These are phyloP conservation scores for Sarocladium kiliense DNA, from an alignment of 2,329 filamentous ascomycete species.

Conservation along the genomic window DNA sequence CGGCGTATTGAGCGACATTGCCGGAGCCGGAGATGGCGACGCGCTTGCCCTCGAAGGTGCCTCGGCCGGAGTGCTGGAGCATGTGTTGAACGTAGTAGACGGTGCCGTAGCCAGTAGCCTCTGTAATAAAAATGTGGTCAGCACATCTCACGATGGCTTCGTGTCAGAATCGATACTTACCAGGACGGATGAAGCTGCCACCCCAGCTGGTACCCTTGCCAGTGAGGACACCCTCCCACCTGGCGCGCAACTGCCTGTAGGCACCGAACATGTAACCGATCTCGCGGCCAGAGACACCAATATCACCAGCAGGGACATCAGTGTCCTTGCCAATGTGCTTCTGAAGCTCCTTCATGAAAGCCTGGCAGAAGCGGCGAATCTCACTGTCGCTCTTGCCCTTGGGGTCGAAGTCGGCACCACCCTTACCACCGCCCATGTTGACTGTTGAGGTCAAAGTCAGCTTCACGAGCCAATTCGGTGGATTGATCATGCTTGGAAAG, in stretches of 20 bases:
- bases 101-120: constrained; percentile 94
- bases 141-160: not conserved
- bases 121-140: constrained; percentile 27
- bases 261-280: constrained; percentile 93
- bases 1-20: constrained; percentile 97
- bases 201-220: constrained; percentile 94
- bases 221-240: constrained; percentile 93
- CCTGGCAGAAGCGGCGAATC: constrained; percentile 93
- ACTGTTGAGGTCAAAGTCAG: constrained; percentile 20
- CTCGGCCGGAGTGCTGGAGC: constrained; percentile 85
- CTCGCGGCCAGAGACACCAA: constrained; percentile 87
- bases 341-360: constrained; percentile 94
- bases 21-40: constrained; percentile 95
- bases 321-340: constrained; percentile 96
- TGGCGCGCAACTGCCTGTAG: constrained; percentile 83
- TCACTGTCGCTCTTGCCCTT: constrained; percentile 98
- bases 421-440: constrained; percentile 92
- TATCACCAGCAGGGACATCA: constrained; percentile 94
- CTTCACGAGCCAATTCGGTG: constrained; percentile 10
- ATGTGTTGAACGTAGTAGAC: constrained; percentile 97
- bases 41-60: constrained; percentile 83
- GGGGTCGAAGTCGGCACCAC: constrained; percentile 96
- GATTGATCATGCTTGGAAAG: not conserved
- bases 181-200: constrained; percentile 84
- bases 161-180: constrained; percentile 20